Percentiles rank a stretch among this genome's conserved stretches.
Evolutionary conservation across 148 eudicot genomes (phyloP).

Genomic region (Pharnaceum exiguum): DNA sequence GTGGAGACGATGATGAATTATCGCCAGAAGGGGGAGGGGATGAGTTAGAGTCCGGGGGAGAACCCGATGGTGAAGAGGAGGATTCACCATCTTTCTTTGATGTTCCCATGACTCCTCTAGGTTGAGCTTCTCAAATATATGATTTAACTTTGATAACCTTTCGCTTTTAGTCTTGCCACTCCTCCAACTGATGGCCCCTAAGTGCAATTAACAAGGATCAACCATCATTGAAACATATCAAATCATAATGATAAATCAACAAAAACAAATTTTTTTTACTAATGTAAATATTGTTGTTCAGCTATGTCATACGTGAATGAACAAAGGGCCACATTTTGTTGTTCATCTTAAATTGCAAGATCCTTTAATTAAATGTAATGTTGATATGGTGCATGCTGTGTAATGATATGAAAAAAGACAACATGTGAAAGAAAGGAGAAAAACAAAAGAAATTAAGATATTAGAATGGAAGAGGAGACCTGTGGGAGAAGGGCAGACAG

Average conservation of each 20-base stretch:
- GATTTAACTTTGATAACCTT: no score
- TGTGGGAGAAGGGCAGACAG: slow-evolving; percentile 30
- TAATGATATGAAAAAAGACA: no score
- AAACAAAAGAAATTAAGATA: background rate
- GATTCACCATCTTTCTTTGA: slow-evolving; percentile 6
- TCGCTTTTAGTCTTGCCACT: slow-evolving; percentile 44
- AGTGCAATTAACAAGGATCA: background rate
- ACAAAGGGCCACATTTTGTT: no score
- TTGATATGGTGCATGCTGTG: no score
- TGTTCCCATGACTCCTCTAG: slow-evolving; percentile 7
- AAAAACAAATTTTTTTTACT: background rate
- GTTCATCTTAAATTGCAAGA: no score
- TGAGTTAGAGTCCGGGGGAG: slow-evolving; percentile 18
- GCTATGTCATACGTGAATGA: no score
- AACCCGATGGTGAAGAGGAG: slow-evolving; percentile 14
- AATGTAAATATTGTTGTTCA: no score
- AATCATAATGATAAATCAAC: background rate
- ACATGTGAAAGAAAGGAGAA: background rate
- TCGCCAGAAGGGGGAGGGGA: background rate
- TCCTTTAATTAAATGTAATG: background rate
- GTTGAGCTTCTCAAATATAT: background rate
- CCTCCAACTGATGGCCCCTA: slow-evolving; percentile 46
- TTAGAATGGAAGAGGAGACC: slow-evolving; percentile 16
- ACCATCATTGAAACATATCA: slow-evolving; percentile 1
- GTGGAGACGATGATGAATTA: background rate